These are phyloP conservation scores for Mycena filopes DNA, from an alignment of 768 basidiomycete genomes.

Conservation along the genomic window DNA sequence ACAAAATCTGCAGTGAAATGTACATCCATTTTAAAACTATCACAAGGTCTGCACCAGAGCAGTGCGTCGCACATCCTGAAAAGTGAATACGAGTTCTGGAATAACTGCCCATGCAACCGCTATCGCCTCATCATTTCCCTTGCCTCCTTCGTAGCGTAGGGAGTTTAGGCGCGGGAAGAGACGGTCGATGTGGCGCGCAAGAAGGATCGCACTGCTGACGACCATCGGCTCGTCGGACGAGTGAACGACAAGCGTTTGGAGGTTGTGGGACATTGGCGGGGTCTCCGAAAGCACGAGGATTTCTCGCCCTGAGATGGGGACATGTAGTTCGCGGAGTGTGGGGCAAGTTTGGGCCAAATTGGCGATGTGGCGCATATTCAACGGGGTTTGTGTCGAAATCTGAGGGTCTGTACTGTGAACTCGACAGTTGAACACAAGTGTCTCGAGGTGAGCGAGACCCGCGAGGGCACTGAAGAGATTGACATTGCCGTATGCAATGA, in stretches of 20 bases:
- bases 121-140: background rate
- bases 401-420: no score
- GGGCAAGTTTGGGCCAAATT: background rate
- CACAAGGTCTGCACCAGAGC: background rate
- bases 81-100: conserved; percentile 4
- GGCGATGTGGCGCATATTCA: background rate
- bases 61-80: conserved; percentile 11
- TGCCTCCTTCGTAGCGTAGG: background rate
- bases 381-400: background rate
- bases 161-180: conserved; percentile 6
- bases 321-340: conserved; percentile 1
- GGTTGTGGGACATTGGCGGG: background rate
- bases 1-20: no score
- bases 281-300: background rate
- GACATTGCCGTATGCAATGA: no score
- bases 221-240: background rate
- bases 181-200: background rate
- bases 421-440: background rate
- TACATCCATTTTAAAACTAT: no score
- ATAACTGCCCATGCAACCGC: conserved; percentile 1
- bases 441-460: background rate
- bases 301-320: background rate
- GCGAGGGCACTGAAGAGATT: no score
- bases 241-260: background rate
- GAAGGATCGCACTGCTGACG: background rate